Percentiles rank a stretch among this genome's conserved stretches.
phyloP scores from a whole-genome alignment of 495 filamentous ascomycete genomes.

The Tuber aestivum region DNA sequence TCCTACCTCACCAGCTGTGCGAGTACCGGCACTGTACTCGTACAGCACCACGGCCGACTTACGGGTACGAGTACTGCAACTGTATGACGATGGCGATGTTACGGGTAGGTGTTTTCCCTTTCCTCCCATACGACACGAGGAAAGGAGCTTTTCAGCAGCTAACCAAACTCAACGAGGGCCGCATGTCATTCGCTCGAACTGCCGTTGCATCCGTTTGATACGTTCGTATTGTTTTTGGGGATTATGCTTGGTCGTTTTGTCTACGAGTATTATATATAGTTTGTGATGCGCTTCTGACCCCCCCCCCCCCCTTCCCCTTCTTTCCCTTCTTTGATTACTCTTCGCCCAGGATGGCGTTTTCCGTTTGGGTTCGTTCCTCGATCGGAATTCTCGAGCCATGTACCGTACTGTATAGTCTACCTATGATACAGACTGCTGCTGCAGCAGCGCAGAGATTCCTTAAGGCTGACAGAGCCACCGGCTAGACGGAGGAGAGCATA shows the following conservation, averaged over 20 bases:
- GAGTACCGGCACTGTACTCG: slow-evolving; percentile 22
- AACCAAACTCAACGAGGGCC: not conserved
- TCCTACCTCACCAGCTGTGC: slow-evolving; percentile 5
- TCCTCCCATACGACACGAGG: slow-evolving; percentile 24
- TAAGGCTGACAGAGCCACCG: slow-evolving; percentile 2
- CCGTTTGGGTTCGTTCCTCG: not conserved
- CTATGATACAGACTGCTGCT: not conserved
- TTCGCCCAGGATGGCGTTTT: not conserved
- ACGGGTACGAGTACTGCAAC: slow-evolving; percentile 22
- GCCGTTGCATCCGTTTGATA: not conserved
- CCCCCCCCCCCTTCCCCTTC: not conserved
- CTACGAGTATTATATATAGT: slow-evolving; percentile 2
- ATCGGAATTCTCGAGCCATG: not conserved
- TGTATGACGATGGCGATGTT: slow-evolving; percentile 21
- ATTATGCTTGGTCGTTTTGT: slow-evolving; percentile 1
- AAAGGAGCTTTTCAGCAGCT: slow-evolving; percentile 19
- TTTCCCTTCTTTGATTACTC: not conserved
- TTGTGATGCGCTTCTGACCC: not conserved
- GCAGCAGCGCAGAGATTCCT: not conserved
- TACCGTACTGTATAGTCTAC: too few relatives aligned
- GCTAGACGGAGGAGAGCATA: not conserved
- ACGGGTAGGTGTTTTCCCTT: slow-evolving; percentile 10
- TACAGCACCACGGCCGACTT: too few relatives aligned
- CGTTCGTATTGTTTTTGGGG: not conserved
- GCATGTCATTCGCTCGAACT: not conserved